A percentile compares a stretch with the other conserved stretches of the same genome.
Conservation (phyloP, 768 basidiomycete species). For the Termitomyces eurrhizus region DNA sequence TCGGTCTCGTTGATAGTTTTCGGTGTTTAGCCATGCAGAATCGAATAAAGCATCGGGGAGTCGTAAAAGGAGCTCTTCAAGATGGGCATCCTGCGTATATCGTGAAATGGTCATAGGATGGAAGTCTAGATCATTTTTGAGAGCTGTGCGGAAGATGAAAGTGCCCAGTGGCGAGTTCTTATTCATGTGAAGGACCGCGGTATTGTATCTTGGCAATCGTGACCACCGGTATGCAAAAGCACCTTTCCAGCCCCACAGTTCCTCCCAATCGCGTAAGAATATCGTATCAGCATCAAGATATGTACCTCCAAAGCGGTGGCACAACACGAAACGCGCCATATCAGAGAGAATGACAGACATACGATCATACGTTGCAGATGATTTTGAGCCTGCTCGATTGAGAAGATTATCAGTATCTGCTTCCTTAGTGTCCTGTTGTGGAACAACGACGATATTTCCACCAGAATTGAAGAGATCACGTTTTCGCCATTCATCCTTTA, state of each 20-base stretch:
- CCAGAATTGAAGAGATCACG: conserved; percentile 87
- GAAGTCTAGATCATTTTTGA: conserved; percentile 93
- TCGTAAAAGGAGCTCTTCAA: conserved; percentile 80
- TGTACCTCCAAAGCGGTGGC: conserved; percentile 93
- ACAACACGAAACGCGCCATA: conserved; percentile 96
- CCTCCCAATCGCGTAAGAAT: conserved; percentile 96
- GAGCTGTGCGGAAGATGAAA: conserved; percentile 90
- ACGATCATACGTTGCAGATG: conserved; percentile 80
- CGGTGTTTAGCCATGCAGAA: conserved; percentile 94
- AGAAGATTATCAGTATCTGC: conserved; percentile 41
- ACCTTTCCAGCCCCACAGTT: conserved; percentile 94
- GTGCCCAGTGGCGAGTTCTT: conserved; percentile 88
- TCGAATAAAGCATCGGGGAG: conserved; percentile 96
- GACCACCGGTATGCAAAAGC: conserved; percentile 98
- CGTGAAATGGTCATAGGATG: conserved; percentile 94
- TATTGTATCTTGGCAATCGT: conserved; percentile 90
- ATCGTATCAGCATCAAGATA: conserved; percentile 98
- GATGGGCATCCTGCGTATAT: conserved; percentile 85
- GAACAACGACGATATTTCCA: conserved; percentile 69
- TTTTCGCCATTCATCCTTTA: conserved; percentile 86
- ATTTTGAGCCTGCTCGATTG: conserved; percentile 85
- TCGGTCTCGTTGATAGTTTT: conserved; percentile 85
- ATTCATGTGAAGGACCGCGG: conserved; percentile 92
- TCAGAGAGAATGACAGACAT: conserved; percentile 93
- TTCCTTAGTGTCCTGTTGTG: conserved; percentile 31